Percentiles rank a stretch among this genome's conserved stretches.
These are phyloP conservation scores for Dothistroma septosporum DNA, from an alignment of 2,329 filamentous ascomycete genomes.

Conservation along the genomic window DNA sequence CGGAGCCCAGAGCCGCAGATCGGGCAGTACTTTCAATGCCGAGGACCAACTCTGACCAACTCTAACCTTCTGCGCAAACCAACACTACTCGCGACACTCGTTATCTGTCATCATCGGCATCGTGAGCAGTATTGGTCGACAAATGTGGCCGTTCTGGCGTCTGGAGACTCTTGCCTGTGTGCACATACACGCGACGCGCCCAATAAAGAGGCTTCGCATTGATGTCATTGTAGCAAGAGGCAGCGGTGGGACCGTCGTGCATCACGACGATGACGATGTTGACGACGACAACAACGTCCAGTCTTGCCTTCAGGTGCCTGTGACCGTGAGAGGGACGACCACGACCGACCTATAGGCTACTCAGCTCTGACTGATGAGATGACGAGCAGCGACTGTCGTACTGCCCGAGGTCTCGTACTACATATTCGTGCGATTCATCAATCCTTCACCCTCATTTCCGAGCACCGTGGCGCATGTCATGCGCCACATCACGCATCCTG, in stretches of 20 bases:
- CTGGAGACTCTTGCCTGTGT: not conserved
- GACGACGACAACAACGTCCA: no score
- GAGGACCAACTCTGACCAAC: not conserved
- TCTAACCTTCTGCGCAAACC: not conserved
- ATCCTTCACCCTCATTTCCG: not conserved
- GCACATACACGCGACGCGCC: not conserved
- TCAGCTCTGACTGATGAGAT: no score
- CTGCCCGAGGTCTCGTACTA: not conserved
- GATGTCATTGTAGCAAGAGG: not conserved
- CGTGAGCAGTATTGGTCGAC: not conserved
- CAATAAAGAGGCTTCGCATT: not conserved
- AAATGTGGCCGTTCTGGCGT: not conserved
- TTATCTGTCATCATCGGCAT: not conserved
- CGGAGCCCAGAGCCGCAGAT: not conserved
- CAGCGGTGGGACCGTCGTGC: no score
- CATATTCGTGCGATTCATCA: no score
- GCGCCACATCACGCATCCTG: not conserved
- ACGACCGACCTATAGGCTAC: no score
- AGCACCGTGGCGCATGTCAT: not conserved
- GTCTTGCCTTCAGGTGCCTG: no score
- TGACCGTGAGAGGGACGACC: no score
- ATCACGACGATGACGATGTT: no score
- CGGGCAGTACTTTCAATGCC: not conserved
- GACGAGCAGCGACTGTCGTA: no score
- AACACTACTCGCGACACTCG: not conserved